Base-by-base conservation (phyloP, 192 early-diverging fungal genomes). In the Linnemannia exigua region DNA sequence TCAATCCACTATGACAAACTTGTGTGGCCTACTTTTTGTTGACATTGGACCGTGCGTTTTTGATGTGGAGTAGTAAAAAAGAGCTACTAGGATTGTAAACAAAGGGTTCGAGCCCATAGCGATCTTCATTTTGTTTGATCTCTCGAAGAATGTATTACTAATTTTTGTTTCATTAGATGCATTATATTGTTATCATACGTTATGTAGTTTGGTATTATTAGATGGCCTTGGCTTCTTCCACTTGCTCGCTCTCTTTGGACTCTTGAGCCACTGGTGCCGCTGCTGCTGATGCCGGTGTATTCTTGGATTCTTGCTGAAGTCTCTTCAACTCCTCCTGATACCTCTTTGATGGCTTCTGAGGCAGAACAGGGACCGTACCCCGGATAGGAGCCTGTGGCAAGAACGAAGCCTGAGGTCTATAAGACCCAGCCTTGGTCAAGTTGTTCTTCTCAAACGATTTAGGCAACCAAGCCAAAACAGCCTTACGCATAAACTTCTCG, bases 341-440 rank as follows among this genome's bases (percentile, higher is more conserved):
- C 17, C 79, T 61, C 67, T 80, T 80, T 19, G 70, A 82, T 25
- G 70, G 41, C 31, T 82, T 82, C 54, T 82, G 80, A 12, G 80
- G 80, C 51, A 76, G 36, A 7, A 71, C 44, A 17, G 50, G 46
- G 16, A 82, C 35, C 0, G 46, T 66, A 2, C 51, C 67, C 1
- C 33, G 61, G 31, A 61, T 50, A 5, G 38, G 51, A 0, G 58
- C 48, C 37, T 72, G 70, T 2, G 80, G 80, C 5, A 76, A 25
- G 47, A 76, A 82, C 67, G 73, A 76, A 1, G 51, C 74, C 58
- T 76, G 80, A 19, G 80, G 80, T 17, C 80, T 25, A 47, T 82
- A 82, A 6, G 25, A 68, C 15, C 44, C 67, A 3, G 51, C 54
- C 70, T 82, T 82, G 68, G 76, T n/a, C 33, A 70, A 72, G 19